A percentile compares a stretch with the other conserved stretches of the same genome.
These are phyloP conservation scores for Bondarzewia mesenterica DNA, from an alignment of 1,284 basidiomycete genomes.

Conservation along the genomic window DNA sequence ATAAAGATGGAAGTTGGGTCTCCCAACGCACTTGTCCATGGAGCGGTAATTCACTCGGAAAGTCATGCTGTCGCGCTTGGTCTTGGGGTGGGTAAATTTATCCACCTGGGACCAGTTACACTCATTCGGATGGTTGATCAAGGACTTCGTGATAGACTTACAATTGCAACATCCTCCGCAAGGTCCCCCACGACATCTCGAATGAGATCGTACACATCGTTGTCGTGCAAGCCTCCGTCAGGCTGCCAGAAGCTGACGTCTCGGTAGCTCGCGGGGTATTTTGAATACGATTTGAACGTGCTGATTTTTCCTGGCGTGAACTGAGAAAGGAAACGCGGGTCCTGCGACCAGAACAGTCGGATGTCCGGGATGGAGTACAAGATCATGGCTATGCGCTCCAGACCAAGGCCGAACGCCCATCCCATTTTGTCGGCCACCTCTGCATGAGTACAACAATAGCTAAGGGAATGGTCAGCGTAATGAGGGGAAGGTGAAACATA, in stretches of 20 bases:
- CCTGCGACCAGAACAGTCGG: conserved; percentile 96
- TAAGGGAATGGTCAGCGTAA: conserved; percentile 4
- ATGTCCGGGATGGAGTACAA: conserved; percentile 97
- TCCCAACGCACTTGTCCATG: conserved; percentile 74
- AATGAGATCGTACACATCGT: conserved; percentile 95
- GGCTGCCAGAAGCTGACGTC: conserved; percentile 87
- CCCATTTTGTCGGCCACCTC: conserved; percentile 80
- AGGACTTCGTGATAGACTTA: conserved; percentile 23
- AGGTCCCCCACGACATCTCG: conserved; percentile 88
- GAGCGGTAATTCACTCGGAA: conserved; percentile 94
- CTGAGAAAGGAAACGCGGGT: conserved; percentile 83
- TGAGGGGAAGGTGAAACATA: conserved; percentile 31
- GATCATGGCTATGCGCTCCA: conserved; percentile 98
- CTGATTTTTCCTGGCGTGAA: conserved; percentile 74
- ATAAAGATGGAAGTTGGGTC: neutral
- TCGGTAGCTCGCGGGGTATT: conserved; percentile 84
- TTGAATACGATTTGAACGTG: conserved; percentile 83
- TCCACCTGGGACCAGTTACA: conserved; percentile 61
- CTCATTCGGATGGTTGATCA: neutral
- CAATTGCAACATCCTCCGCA: conserved; percentile 86
- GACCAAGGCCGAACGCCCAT: conserved; percentile 97
- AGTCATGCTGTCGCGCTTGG: conserved; percentile 72
- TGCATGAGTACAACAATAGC: conserved; percentile 22
- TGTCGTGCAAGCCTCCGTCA: conserved; percentile 73
- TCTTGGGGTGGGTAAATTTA: conserved; percentile 88